Conservation (phyloP, 1,139 yeast species). For the Yamadazyma oceani region DNA sequence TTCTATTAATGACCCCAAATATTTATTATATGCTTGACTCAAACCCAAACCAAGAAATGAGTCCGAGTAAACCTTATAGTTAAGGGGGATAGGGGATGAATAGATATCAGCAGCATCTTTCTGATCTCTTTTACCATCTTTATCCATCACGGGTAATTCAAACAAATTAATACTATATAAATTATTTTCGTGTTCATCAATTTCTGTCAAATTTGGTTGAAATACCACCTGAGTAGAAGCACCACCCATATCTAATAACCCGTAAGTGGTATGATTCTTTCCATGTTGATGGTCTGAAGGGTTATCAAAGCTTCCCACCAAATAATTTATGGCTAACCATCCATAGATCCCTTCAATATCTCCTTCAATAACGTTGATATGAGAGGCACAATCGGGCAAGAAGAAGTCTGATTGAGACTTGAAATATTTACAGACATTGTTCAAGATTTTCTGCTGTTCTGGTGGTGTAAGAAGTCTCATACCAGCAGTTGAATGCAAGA, state of each 20-base stretch:
- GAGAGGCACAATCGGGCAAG: conserved; percentile 56
- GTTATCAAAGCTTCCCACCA: conserved; percentile 57
- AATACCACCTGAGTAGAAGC: conserved; percentile 85
- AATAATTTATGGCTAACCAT: conserved; percentile 75
- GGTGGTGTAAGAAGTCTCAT: conserved; percentile 64
- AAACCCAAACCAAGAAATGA: conserved; percentile 80
- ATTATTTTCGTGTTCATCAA: conserved; percentile 52
- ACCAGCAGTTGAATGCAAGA: conserved; percentile 80
- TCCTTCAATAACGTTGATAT: conserved; percentile 71
- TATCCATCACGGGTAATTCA: conserved; percentile 26
- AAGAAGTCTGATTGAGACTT: conserved; percentile 54
- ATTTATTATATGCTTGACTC: conserved; percentile 61
- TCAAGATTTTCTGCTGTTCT: conserved; percentile 52
- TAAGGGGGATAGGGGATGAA: conserved; percentile 20
- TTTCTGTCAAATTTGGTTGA: conserved; percentile 62
- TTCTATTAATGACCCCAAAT: conserved; percentile 40
- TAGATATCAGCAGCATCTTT: neutral
- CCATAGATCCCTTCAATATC: conserved; percentile 80
- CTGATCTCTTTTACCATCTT: conserved; percentile 2
- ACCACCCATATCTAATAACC: conserved; percentile 85
- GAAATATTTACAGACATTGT: conserved; percentile 56
- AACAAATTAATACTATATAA: conserved; percentile 53
- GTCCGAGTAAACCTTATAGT: conserved; percentile 62
- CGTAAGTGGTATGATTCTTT: conserved; percentile 60
- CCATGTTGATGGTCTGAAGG: conserved; percentile 53